Percentiles rank a stretch among this genome's conserved stretches.
Conservation (phyloP, 2,329 filamentous ascomycete species). For the Cyanodermella asteris region DNA sequence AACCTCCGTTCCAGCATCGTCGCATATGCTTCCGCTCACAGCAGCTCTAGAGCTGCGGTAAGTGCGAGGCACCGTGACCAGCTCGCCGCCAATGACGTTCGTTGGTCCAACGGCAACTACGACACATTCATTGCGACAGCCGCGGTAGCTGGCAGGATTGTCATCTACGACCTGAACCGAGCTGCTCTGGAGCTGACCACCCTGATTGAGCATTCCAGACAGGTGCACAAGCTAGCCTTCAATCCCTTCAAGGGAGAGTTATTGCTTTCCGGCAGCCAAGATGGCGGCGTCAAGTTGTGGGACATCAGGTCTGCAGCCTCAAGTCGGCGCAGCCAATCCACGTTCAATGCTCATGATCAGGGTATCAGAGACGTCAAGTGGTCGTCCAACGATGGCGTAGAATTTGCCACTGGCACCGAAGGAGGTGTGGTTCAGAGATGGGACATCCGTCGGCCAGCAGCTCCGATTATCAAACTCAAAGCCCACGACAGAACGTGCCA, state of each 20-base stretch:
- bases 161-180: slow-evolving; percentile 41
- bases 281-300: slow-evolving; percentile 42
- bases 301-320: slow-evolving; percentile 33
- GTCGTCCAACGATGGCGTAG: slow-evolving; percentile 39
- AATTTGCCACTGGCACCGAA: slow-evolving; percentile 43
- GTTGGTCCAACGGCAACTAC: slow-evolving; percentile 42
- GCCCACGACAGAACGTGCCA: slow-evolving; percentile 40
- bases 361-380: slow-evolving; percentile 42
- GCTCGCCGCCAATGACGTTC: slow-evolving; percentile 42
- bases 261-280: slow-evolving; percentile 42
- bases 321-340: slow-evolving; percentile 29
- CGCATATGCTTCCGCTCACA: slow-evolving; percentile 31
- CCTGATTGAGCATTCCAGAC: slow-evolving; percentile 41
- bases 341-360: slow-evolving; percentile 34
- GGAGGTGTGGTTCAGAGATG: slow-evolving; percentile 41
- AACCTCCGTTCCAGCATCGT: slow-evolving; percentile 40
- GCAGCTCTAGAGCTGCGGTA: slow-evolving; percentile 19
- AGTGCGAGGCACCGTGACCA: slow-evolving; percentile 33
- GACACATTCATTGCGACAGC: slow-evolving; percentile 40
- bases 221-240: slow-evolving; percentile 44
- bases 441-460: slow-evolving; percentile 36
- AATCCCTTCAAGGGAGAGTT: slow-evolving; percentile 38
- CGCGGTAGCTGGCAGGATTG: slow-evolving; percentile 41
- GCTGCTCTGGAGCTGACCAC: slow-evolving; percentile 37
- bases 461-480: slow-evolving; percentile 36